Base-by-base conservation (phyloP, 257 asterid genomes). In the Solanum clarkiae region DNA sequence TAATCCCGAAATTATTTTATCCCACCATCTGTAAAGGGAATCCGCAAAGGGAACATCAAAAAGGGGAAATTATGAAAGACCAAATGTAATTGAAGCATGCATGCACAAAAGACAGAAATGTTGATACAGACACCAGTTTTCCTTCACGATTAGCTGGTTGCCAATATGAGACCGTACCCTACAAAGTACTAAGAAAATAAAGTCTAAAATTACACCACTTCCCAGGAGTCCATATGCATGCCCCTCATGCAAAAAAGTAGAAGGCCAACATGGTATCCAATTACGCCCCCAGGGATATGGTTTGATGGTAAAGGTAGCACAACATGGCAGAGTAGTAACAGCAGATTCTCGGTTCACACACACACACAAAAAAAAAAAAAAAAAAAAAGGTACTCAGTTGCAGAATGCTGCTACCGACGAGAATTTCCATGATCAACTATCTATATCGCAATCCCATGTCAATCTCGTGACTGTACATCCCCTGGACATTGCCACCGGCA, bases 371-470 rank as follows among this genome's bases (percentile, higher is more conserved):
- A 26, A 26, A 26, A n/a, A 22, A 18, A 40, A n/a, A 42, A 90
- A 13, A 18, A 70, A 42, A 90, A 94, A 86, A 85, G 93, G 90
- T 89, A 91, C 68, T 92, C 90, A 17, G 84, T 84, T 22, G 91
- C 77, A 26, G 88, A 89, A 12, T 92, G 91, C 74, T 90, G 94
- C 54, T 18, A 71, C 53, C 10, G 8, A 71, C 32, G 18, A 16
- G 32, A 60, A 17, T 7, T 42, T n/a, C 80, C 80, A n/a, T 70
- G 54, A 71, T 71, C 55, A 65, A 71, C 90, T 91, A 94, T 85
- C 92, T 89, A 84, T 91, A 88, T 66, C 90, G 92, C 80, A 91
- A 87, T 55, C 91, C 95, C 96, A 91, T 85, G 91, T 92, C 93
- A 40, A 92, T 89, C 87, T 93, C 95, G 47, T 89, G 90, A 70